phyloP scores from a whole-genome alignment of 2,329 filamentous ascomycete species.

The Tolypocladium capitatum region DNA sequence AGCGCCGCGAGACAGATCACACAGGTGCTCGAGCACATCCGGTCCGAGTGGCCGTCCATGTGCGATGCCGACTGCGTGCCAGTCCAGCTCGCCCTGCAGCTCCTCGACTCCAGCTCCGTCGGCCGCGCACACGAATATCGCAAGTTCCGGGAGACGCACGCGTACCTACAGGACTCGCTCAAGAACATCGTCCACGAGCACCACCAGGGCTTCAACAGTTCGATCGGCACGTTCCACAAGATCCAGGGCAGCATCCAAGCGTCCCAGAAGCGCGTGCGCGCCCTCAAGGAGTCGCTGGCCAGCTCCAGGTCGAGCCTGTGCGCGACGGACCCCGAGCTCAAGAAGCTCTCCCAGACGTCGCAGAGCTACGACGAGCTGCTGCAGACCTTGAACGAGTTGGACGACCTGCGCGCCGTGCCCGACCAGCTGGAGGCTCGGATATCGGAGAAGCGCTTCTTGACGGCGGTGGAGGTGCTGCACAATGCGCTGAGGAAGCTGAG shows the following conservation, averaged over 20 bases:
- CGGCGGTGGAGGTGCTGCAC: slow-evolving; percentile 83
- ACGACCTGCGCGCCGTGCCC: slow-evolving; percentile 78
- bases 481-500: slow-evolving; percentile 72
- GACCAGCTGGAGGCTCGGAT: slow-evolving; percentile 90
- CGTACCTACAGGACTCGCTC: slow-evolving; percentile 80
- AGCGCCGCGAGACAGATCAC: slow-evolving; percentile 43
- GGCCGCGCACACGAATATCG: slow-evolving; percentile 80
- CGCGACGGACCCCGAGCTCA: slow-evolving; percentile 78
- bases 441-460: slow-evolving; percentile 89
- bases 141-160: slow-evolving; percentile 72
- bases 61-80: slow-evolving; percentile 78
- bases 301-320: slow-evolving; percentile 71
- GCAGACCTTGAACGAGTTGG: slow-evolving; percentile 68
- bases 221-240: slow-evolving; percentile 97
- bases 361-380: slow-evolving; percentile 85
- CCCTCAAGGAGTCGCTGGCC: slow-evolving; percentile 69
- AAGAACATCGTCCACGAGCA: slow-evolving; percentile 97
- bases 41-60: slow-evolving; percentile 86
- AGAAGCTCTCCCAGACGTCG: slow-evolving; percentile 75
- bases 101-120: slow-evolving; percentile 88
- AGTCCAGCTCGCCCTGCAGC: slow-evolving; percentile 84
- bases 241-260: slow-evolving; percentile 87
- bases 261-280: slow-evolving; percentile 74
- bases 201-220: slow-evolving; percentile 97
- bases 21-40: slow-evolving; percentile 67